Evolutionary conservation across 768 basidiomycete species (phyloP), one percentile per base, ranked within the genome.

Genomic region (Leccinum truebloodii): DNA sequence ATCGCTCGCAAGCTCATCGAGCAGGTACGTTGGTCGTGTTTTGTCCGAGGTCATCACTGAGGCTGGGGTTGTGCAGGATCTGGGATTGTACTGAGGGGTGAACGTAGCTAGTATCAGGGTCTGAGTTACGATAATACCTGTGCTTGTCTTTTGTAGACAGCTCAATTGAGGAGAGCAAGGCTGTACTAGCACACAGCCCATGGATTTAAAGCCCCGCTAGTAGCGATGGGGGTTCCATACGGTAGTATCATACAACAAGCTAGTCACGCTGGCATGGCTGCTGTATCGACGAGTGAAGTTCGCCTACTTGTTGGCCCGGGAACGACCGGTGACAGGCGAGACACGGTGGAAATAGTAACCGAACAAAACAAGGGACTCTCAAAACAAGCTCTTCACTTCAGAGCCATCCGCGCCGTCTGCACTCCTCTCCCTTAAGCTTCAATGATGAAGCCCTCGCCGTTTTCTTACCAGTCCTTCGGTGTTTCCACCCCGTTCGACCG

Each of bases 1-100:
- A 83, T 83, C 59, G 82, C 83, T 34, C 71, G 78, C 28, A 76
- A 74, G 68, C 60, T 84, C 39, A 80, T 84, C 57, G 80, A 80
- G 59, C 80, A 81, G 79, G 83, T 80, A 60, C 2, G 71, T 58
- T 8, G 14, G 20, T 28, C 16, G 22, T 26, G 26, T 30, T 16
- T 32, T 4, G 20, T 18, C 4, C 6, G 10, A 22, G 22, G 32
- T 22, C 14, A 4, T 35, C 10, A 26, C 46, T 68, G 46, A 65
- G 7, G 46, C 4, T 1, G 50, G 9, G 10, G 18, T 14, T 16
- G 34, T 39, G 20, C 9, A 75, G 74, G 74, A 75, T 63, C 65
- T 75, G 41, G 65, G 59, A 16, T 52, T 66, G 54, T 16, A 32
- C 41, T 41, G 41, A 41, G 41, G 8, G 18, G 18, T 41, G 39